Base-by-base conservation (phyloP, 1,284 basidiomycete genomes). In the Boletus putidus region DNA sequence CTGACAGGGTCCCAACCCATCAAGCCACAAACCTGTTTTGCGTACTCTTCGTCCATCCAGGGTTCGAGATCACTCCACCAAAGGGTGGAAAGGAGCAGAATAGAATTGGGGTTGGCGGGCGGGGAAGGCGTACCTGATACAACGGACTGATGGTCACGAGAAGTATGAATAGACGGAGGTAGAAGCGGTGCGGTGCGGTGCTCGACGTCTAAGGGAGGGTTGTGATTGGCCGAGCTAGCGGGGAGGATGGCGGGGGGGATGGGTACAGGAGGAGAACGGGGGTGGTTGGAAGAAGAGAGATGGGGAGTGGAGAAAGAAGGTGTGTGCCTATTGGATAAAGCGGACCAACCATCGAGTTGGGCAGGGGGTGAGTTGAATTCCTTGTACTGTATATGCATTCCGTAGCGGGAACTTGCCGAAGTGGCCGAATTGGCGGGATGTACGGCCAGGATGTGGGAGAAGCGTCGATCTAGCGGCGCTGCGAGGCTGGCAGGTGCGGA, bases 1-100 rank as follows among this genome's bases (percentile, higher is more conserved):
- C 72, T 81, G 72, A 85, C 77, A 29, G 87, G 82, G 57, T 89
- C 86, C 89, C 90, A 92, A 62, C 85, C 82, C 88, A 91, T 89
- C 69, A 92, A 78, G 56, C 73, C 76, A 73, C 89, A 90, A 66
- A 92, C 89, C 71, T 91, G 88, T 73, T 88, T 88, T 47, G 85
- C 89, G 77, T 93, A 94, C 71, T 91, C 88, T 81, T 92, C 91
- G 76, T 93, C 91, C 91, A 94, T 94, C 92, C 91, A 94, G 67
- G 88, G 85, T 74, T 94, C 92, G 58, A 93, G 82, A 69, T 90
- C 87, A 66, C 86, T 84, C 87, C 91, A 91, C 80, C 85, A 89
- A 60, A 93, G 84, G 25, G 88, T 87, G 42, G 80, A 80, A 63
- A 78, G 78, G 49, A 78, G 67, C 11, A 71, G 49, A 67, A 64